Conservation (phyloP, 2,329 filamentous ascomycete species). For the Aspergillus novoparasiticus region DNA sequence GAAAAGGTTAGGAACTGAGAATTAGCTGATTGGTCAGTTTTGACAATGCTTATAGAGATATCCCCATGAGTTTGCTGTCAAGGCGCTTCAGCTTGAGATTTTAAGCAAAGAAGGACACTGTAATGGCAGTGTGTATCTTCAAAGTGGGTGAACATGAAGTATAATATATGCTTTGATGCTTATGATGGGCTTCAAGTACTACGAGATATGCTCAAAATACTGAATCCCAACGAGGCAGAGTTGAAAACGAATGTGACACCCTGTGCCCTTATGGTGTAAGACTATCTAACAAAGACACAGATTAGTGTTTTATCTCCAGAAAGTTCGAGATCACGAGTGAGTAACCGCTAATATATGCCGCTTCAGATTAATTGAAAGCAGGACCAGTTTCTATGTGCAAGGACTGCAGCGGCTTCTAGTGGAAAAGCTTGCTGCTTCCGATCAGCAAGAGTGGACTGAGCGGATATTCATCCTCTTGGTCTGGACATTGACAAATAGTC, state of each 20-base stretch:
- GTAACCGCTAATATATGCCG: not conserved
- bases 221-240: slow-evolving; percentile 63
- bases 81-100: slow-evolving; percentile 69
- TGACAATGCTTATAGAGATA: slow-evolving; percentile 49
- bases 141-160: slow-evolving; percentile 32
- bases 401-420: slow-evolving; percentile 67
- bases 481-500: slow-evolving; percentile 61
- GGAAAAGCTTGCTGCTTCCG: slow-evolving; percentile 55
- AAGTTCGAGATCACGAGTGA: slow-evolving; percentile 60
- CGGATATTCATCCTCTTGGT: slow-evolving; percentile 68
- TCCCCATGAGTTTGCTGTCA: slow-evolving; percentile 65
- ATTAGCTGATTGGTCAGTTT: not conserved
- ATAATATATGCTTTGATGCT: slow-evolving; percentile 15
- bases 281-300: slow-evolving; percentile 21
- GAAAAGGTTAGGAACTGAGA: slow-evolving; percentile 41
- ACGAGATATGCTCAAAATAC: slow-evolving; percentile 60
- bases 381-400: slow-evolving; percentile 41
- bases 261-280: not conserved
- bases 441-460: slow-evolving; percentile 65
- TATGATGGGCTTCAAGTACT: slow-evolving; percentile 48
- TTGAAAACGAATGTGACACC: slow-evolving; percentile 56
- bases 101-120: slow-evolving; percentile 46
- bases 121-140: slow-evolving; percentile 44
- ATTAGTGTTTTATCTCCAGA: slow-evolving; percentile 68
- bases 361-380: slow-evolving; percentile 24